Evolutionary conservation across 2,329 filamentous ascomycete genomes (phyloP).

Genomic region (Xylaria sp.): DNA sequence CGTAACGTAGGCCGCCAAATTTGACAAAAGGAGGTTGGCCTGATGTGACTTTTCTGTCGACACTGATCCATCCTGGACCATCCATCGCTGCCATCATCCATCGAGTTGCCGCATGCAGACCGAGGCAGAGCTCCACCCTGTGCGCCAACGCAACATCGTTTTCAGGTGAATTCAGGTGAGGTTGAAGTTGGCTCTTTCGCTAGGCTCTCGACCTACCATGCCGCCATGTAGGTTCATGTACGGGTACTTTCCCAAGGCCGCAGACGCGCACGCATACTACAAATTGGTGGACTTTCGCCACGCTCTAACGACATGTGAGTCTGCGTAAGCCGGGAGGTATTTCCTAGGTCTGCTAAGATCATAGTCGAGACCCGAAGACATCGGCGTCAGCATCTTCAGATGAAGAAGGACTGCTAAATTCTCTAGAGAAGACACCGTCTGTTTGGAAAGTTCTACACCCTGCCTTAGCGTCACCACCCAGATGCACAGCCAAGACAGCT

Average conservation of each 20-base stretch:
- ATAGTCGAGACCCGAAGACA: neutral
- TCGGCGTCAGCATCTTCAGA: constrained; percentile 17
- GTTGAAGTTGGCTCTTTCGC: constrained; percentile 20
- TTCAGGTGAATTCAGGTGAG: constrained; percentile 39
- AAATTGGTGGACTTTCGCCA: too few species aligned
- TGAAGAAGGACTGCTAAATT: constrained; percentile 14
- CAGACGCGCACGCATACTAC: too few species aligned
- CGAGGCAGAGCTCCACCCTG: constrained; percentile 8
- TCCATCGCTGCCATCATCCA: constrained; percentile 19
- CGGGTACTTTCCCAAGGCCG: too few species aligned
- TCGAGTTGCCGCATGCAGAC: constrained; percentile 21
- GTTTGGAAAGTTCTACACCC: constrained; percentile 23
- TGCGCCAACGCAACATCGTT: constrained; percentile 28
- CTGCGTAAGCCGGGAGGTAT: too few species aligned
- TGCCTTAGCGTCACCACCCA: constrained; percentile 28
- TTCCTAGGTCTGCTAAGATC: too few species aligned
- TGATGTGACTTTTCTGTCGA: constrained; percentile 18
- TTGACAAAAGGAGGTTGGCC: constrained; percentile 16
- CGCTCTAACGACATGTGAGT: too few species aligned
- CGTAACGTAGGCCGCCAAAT: constrained; percentile 31
- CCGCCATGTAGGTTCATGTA: too few species aligned
- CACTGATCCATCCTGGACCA: constrained; percentile 18
- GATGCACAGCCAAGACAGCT: constrained; percentile 8
- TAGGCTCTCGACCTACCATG: neutral
- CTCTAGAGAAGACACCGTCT: constrained; percentile 18